Evolutionary conservation across 345 rosid species (phyloP).

Genomic region (Pistacia atlantica): DNA sequence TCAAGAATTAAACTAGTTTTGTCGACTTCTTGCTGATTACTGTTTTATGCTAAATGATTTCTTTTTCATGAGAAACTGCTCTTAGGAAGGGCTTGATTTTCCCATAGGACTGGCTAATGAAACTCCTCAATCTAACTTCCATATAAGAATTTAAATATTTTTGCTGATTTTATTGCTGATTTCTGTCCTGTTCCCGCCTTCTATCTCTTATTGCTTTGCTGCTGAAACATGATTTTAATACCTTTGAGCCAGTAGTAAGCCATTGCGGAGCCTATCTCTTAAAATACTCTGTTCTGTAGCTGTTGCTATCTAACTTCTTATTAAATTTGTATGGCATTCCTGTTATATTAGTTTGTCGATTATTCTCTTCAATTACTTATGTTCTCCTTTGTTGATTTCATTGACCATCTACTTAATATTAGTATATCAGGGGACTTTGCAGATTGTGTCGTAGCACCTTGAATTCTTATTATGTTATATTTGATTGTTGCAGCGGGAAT

Average conservation of each 20-base stretch:
- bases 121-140: no score
- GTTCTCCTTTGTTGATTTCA: background rate
- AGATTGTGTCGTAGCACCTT: conserved; percentile 24
- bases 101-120: no score
- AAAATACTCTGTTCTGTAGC: background rate
- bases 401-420: conserved; percentile 18
- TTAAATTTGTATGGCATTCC: background rate
- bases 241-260: background rate
- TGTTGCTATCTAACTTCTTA: background rate
- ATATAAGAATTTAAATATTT: no score
- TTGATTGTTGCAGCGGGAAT: conserved; percentile 79
- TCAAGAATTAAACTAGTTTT: background rate
- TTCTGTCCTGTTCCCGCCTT: background rate
- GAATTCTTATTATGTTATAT: conserved; percentile 31
- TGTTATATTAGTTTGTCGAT: background rate
- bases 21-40: conserved; percentile 1
- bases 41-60: background rate
- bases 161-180: no score
- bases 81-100: background rate
- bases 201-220: background rate
- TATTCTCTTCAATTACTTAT: background rate
- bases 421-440: conserved; percentile 20
- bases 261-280: background rate
- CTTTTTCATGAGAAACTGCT: background rate
- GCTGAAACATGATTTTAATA: background rate